phyloP scores from a whole-genome alignment of 2,329 filamentous ascomycete genomes.

The Paracamarosporium sp. region DNA sequence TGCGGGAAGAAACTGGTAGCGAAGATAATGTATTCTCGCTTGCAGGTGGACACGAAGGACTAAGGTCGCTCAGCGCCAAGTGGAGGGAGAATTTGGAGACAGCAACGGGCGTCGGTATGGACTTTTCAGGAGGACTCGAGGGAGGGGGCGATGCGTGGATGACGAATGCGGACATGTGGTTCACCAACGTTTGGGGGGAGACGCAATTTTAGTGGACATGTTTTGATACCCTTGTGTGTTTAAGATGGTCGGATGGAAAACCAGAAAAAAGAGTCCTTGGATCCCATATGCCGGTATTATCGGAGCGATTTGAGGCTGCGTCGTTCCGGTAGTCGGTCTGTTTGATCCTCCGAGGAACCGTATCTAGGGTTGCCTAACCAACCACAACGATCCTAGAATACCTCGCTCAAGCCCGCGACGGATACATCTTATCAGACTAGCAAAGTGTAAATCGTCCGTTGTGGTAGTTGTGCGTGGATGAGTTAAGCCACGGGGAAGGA shows the following conservation, averaged over 20 bases:
- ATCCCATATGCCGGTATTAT: too few species aligned
- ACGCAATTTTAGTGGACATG: not conserved
- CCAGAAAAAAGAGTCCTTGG: too few species aligned
- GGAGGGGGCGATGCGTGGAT: constrained; percentile 10
- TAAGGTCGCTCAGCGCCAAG: constrained; percentile 1
- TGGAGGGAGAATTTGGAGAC: constrained; percentile 15
- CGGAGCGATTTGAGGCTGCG: too few species aligned
- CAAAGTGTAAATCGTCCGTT: constrained; percentile 20
- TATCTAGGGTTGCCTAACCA: too few species aligned
- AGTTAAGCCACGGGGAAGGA: not conserved
- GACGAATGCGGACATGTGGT: constrained; percentile 16
- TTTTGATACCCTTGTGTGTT: not conserved
- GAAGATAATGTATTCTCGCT: constrained; percentile 7
- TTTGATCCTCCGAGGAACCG: too few species aligned
- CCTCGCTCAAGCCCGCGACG: not conserved
- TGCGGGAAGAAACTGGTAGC: not conserved
- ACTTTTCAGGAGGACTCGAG: constrained; percentile 4
- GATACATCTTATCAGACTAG: not conserved
- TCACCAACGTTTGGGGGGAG: constrained; percentile 16
- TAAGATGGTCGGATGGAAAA: too few species aligned
- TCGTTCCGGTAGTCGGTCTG: too few species aligned
- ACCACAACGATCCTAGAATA: not conserved
- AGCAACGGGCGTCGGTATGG: not conserved
- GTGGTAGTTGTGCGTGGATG: not conserved
- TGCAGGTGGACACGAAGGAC: not conserved